Evolutionary conservation across 768 basidiomycete genomes (phyloP), one percentile per base, ranked within the genome.

Genomic region (Mycena metata): DNA sequence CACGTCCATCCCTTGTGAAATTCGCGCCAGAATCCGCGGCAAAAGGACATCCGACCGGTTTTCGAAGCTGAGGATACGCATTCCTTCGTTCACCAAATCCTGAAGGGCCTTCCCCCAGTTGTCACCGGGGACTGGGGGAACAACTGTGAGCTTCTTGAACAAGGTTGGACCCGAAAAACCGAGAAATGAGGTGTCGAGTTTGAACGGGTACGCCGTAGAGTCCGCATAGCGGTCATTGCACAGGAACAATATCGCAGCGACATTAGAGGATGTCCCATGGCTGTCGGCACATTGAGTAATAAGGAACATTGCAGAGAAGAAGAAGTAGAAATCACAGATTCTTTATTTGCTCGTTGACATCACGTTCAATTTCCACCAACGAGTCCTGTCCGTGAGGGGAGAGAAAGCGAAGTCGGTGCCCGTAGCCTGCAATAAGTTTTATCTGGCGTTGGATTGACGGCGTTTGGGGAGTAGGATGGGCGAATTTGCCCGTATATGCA

Each of bases 241-340:
- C 52, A 54, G 11, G 30, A 35, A 54, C 21, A 54, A n/a, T 33
- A 54, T 54, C 19, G 52, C 52, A 9, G 52, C 52, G 52, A 54
- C 52, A 19, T 54, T 36, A 33, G 7, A 23, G 33, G 52, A 8
- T n/a, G 52, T 35, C 10, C 21, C 52, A n/a, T 24, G 21, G 21
- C 52, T 54, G 26, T 17, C 24, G 52, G 52, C 19, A n/a, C 7
- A 35, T 9, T 54, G 7, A 54, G 35, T 54, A n/a, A 35, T 17
- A 11, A n/a, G 15, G 16, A 36, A 36, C 1, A n/a, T 54, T 19
- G 16, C 49, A 10, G 13, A 23, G 13, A 24, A 50, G 13, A 24
- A 50, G 36, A 35, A 24, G 30, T 6, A 54, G 24, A 36, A 16
- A 16, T 33, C 52, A 54, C 52, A 54, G 17, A 23, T 54, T 33